Evolutionary conservation across 495 filamentous ascomycete genomes (phyloP).

Genomic region (Penicillium turbatum): DNA sequence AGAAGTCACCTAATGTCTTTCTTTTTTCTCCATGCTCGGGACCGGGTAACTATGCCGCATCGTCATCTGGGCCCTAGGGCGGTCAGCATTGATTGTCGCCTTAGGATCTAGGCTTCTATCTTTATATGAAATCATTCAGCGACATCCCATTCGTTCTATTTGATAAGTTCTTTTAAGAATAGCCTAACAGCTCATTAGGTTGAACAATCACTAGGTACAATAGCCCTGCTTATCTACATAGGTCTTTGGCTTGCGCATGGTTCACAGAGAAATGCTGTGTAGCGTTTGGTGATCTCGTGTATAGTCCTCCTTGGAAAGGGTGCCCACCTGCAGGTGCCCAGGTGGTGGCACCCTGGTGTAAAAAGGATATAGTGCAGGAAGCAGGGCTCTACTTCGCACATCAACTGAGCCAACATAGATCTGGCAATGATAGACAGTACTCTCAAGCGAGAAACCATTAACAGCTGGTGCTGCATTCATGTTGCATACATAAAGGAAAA

Average conservation of each 20-base stretch:
- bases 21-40: conserved; percentile 5
- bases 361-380: background rate
- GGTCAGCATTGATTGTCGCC: conserved; percentile 18
- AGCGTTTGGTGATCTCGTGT: background rate
- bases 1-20: conserved; percentile 1
- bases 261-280: too few species aligned
- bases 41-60: conserved; percentile 10
- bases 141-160: too few species aligned
- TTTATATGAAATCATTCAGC: too few species aligned
- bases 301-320: background rate
- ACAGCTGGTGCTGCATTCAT: conserved; percentile 10
- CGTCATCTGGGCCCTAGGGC: conserved; percentile 24
- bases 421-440: background rate
- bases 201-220: too few species aligned
- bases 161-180: too few species aligned
- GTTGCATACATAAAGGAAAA: conserved; percentile 14
- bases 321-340: too few species aligned
- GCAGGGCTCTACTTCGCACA: background rate
- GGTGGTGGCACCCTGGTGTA: background rate
- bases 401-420: background rate
- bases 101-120: background rate
- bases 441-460: background rate
- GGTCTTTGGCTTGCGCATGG: too few species aligned
- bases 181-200: too few species aligned
- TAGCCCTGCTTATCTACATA: too few species aligned